phyloP scores from a whole-genome alignment of 2,329 filamentous ascomycete genomes.

The Lecanicillium sp. region DNA sequence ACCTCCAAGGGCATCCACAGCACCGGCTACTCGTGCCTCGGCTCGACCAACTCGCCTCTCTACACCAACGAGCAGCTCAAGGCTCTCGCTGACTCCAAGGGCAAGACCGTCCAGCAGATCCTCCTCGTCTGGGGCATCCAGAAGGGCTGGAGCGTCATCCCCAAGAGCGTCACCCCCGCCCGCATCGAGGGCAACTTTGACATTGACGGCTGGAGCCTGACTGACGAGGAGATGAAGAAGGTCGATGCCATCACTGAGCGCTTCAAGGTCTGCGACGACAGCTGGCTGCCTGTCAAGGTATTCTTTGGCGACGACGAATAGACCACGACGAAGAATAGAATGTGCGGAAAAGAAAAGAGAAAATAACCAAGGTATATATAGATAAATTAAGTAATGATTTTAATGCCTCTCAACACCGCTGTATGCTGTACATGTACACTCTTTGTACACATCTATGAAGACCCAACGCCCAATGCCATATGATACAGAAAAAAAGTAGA shows the following conservation, averaged over 20 bases:
- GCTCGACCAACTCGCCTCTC: constrained; percentile 63
- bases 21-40: constrained; percentile 70
- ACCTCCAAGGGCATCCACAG: constrained; percentile 66
- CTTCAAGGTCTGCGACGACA: constrained; percentile 77
- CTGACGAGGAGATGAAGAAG: constrained; percentile 63
- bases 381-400: not conserved
- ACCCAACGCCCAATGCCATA: not conserved
- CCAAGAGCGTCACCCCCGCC: constrained; percentile 70
- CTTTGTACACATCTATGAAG: no score
- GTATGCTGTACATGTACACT: not conserved
- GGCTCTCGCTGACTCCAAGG: constrained; percentile 58
- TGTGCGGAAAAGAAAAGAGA: not conserved
- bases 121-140: constrained; percentile 75
- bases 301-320: constrained; percentile 80
- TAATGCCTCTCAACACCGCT: not conserved
- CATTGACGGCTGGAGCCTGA: constrained; percentile 67
- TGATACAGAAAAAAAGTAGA: no score
- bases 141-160: constrained; percentile 77
- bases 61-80: constrained; percentile 60
- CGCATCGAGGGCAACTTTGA: constrained; percentile 74
- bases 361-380: not conserved
- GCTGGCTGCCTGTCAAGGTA: constrained; percentile 68
- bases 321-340: no score
- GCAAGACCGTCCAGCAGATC: constrained; percentile 68
- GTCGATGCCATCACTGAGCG: constrained; percentile 64